Evolutionary conservation across 768 basidiomycete genomes (phyloP).

Genomic region (Pleurotus tuber-regium): DNA sequence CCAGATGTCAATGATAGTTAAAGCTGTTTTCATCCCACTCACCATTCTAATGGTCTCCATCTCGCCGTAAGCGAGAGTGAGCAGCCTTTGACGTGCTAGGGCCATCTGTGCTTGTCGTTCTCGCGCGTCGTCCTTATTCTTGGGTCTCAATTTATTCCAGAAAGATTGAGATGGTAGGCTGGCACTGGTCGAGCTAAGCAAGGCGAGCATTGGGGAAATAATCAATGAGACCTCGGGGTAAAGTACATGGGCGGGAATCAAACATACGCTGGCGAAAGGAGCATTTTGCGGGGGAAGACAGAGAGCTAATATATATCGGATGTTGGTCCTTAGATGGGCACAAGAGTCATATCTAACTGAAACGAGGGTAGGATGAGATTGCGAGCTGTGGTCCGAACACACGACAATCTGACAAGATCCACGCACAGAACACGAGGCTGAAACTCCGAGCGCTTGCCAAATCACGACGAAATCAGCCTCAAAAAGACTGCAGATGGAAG

Average conservation of each 20-base stretch:
- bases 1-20: conserved; percentile 13
- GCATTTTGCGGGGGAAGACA: conserved; percentile 43
- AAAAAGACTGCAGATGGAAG: not conserved
- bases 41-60: conserved; percentile 86
- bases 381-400: no score
- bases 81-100: conserved; percentile 67
- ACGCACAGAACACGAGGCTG: conserved; percentile 64
- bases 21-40: conserved; percentile 17
- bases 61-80: conserved; percentile 80
- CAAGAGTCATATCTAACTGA: conserved; percentile 26
- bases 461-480: conserved; percentile 20
- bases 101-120: conserved; percentile 60
- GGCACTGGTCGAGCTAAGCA: conserved; percentile 61
- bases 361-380: conserved; percentile 22
- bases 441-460: conserved; percentile 15
- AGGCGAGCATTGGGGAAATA: conserved; percentile 31
- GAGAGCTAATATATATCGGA: conserved; percentile 11
- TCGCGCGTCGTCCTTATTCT: conserved; percentile 64
- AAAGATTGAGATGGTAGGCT: conserved; percentile 53
- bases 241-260: conserved; percentile 22
- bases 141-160: conserved; percentile 72
- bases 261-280: conserved; percentile 78
- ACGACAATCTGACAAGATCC: conserved; percentile 27
- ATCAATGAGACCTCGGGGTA: conserved; percentile 18
- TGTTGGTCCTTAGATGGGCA: conserved; percentile 18